A percentile compares a stretch with the other conserved stretches of the same genome.
Evolutionary conservation across 179 eudicot species (phyloP).

Genomic region (Vitellaria paradoxa): DNA sequence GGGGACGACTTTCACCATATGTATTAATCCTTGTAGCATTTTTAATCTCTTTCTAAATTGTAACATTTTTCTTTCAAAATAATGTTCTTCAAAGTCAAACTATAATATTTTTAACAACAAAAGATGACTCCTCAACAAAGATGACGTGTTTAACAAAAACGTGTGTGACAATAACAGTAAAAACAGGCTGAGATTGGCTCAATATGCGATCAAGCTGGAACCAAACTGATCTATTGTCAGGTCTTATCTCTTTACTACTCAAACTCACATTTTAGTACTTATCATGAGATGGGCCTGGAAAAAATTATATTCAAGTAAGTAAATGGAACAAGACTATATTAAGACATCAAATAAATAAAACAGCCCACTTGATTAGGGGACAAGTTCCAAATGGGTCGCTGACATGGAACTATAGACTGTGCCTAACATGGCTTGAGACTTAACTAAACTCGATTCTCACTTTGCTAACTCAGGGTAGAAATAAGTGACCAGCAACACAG

Average conservation of each 20-base stretch:
- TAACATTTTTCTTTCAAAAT: background rate
- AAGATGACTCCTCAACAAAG: background rate
- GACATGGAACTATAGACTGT: too few species aligned
- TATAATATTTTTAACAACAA: too few species aligned
- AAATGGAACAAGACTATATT: background rate
- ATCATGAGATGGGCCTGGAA: background rate
- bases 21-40: background rate
- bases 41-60: background rate
- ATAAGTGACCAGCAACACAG: too few species aligned
- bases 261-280: background rate
- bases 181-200: background rate
- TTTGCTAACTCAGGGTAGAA: too few species aligned
- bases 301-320: background rate
- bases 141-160: background rate
- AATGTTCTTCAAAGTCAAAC: too few species aligned
- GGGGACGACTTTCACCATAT: background rate
- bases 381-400: too few species aligned
- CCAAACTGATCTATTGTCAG: constrained; percentile 7
- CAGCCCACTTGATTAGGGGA: background rate
- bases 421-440: too few species aligned
- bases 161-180: background rate
- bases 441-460: too few species aligned
- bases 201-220: background rate
- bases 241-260: background rate
- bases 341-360: background rate